A percentile compares a stretch with the other conserved stretches of the same genome.
Conservation (phyloP, 2,329 filamentous ascomycete genomes). For the Nigrospora osmanthi region DNA sequence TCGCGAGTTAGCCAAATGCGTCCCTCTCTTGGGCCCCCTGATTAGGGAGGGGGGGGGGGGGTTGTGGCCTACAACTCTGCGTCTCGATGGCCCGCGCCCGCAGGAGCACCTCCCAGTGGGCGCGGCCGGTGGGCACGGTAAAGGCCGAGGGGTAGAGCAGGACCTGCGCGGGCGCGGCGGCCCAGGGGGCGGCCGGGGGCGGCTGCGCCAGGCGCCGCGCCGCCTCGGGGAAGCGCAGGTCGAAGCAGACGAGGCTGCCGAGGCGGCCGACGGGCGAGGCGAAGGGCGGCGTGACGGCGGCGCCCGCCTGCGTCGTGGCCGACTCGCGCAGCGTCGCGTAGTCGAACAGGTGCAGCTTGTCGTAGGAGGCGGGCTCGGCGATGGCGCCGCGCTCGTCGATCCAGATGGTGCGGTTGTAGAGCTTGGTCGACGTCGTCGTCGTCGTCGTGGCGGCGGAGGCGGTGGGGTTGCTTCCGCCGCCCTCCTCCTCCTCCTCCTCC, state of each 20-base stretch:
- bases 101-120: conserved; percentile 79
- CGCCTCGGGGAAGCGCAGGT: conserved; percentile 76
- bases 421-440: conserved; percentile 17
- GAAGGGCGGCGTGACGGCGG: conserved; percentile 59
- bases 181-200: conserved; percentile 6
- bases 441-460: too few relatives aligned
- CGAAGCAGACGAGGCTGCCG: conserved; percentile 82
- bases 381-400: conserved; percentile 37
- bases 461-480: too few relatives aligned
- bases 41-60: too few relatives aligned
- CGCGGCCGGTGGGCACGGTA: conserved; percentile 73
- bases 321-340: conserved; percentile 42
- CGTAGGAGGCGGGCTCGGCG: conserved; percentile 47
- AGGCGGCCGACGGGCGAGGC: conserved; percentile 66
- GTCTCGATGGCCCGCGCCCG: conserved; percentile 80
- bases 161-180: conserved; percentile 51
- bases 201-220: conserved; percentile 54
- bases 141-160: conserved; percentile 87
- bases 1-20: too few relatives aligned
- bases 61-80: conserved; percentile 52
- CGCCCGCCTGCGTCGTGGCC: conserved; percentile 60
- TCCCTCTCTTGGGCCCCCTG: too few relatives aligned
- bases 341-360: conserved; percentile 91
- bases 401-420: conserved; percentile 47
- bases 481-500: conserved; percentile 7